Evolutionary conservation across 73 alveolate genomes (phyloP), one percentile per base, ranked within the genome.

Genomic region (Uronychia binucleata): DNA sequence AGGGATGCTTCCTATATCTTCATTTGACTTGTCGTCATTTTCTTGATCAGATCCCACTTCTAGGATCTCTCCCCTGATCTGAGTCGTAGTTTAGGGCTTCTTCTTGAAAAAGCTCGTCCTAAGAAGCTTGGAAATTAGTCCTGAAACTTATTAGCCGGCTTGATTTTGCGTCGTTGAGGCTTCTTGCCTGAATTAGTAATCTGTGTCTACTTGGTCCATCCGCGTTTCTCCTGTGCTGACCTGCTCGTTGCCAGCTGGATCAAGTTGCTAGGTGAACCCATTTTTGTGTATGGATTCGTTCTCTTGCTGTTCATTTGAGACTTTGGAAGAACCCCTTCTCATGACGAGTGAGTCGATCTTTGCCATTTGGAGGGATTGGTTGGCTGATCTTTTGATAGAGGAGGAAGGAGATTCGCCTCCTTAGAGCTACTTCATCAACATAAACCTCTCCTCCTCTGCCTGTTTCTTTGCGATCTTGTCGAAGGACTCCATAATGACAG

Each of bases 401-500:
- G 67, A 46, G 19, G 67, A 11, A 19, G 5, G 5, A 11, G 5
- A 5, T 46, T 5, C 19, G 67, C 67, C 19, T 46, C n/a, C 19
- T 46, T 11, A 46, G 5, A 11, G 19, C 5, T 46, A 19, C 67
- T 46, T 46, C 67, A 46, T 11, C 19, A 46, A 46, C 67, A 11
- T 46, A 19, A 19, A 5, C 67, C 67, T 46, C 19, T 46, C 67
- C 19, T 77, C 31, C 11, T 32, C 31, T 77, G 27, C 34, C 77
- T 58, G 29, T 57, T 86, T 26, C 74, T 80, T 86, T 27, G 77
- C 93, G 26, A 80, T 32, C 31, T 86, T 80, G 29, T 77, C 82
- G 83, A 77, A 77, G 0, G 88, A 58, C 32, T 58, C 27, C 87
- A 86, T 77, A 32, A 86, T 86, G 30, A 86, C 92, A 31, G 92